These are phyloP conservation scores for Lycium ferocissimum DNA, from an alignment of 257 asterid species.

Conservation along the genomic window DNA sequence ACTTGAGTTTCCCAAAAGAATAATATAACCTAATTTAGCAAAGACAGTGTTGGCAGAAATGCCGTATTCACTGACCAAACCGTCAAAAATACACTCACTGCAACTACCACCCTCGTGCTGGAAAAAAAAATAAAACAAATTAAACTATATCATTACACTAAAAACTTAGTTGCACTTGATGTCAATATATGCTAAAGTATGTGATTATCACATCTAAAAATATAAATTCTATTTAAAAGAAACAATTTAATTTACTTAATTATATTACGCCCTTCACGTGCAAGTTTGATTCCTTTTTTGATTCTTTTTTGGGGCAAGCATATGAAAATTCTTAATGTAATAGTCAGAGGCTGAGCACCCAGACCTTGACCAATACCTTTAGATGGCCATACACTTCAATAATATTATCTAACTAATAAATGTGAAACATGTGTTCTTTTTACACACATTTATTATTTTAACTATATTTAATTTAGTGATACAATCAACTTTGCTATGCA, in stretches of 20 bases:
- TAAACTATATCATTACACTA: background rate
- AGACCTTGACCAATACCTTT: no score
- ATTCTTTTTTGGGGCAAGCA: background rate
- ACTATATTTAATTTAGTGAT: no score
- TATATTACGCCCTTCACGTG: background rate
- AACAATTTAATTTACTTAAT: no score
- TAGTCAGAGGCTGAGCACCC: no score
- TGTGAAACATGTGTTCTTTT: no score
- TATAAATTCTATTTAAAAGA: background rate
- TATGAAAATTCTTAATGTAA: no score
- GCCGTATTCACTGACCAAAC: background rate
- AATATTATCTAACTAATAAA: background rate
- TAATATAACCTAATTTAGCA: background rate
- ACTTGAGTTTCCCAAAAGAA: background rate
- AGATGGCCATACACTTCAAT: background rate
- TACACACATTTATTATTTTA: no score
- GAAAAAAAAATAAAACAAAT: background rate
- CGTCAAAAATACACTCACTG: background rate
- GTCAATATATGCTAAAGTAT: background rate
- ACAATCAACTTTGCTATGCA: no score
- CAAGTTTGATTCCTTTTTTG: background rate
- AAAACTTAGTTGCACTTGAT: background rate
- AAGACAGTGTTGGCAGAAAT: constrained; percentile 7
- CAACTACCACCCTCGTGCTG: background rate
- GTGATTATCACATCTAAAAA: background rate